Evolutionary conservation across 768 basidiomycete species (phyloP), one percentile per base, ranked within the genome.

Genomic region (Tricholoma saponaceum): DNA sequence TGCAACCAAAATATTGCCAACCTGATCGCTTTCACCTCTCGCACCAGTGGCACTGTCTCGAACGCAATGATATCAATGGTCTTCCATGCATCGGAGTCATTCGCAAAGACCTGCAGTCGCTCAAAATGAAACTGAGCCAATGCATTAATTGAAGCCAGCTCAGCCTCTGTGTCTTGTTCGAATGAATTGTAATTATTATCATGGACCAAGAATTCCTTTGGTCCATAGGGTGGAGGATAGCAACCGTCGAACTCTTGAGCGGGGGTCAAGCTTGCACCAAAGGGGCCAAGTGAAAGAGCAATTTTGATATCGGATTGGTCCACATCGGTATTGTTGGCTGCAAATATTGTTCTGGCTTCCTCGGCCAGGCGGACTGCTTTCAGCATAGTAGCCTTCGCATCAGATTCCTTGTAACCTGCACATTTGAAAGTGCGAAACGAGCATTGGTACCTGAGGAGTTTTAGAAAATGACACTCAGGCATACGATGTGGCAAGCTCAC

Each of bases 221-320:
- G 89, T 1, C 89, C 89, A 63, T 80, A 90, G 0, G 89, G 88
- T 0, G 86, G 84, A 1, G 90, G 90, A 65, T 91, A 92, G 60
- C 81, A 74, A 6, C 89, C 91, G 58, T 79, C 77, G 64, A 86
- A 92, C 66, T 93, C 91, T 58, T 89, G 85, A 54, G 87, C 79
- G 0, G 85, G 83, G 6, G 69, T 66, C 14, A 90, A 73, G 4
- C 80, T 85, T 1, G 87, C 86, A 35, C 90, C 90, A 63, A 82
- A 91, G 0, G 89, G 85, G 16, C 91, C 90, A 26, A 92, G 70
- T 5, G 87, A 90, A 4, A 94, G 76, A 2, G 82, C 86, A 33
- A 92, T 78, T 25, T 72, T 76, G 61, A 80, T 66, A 50, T 70
- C 68, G 41, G 35, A 51, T 52, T 37, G 43, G 41, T 43, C 41